Evolutionary conservation across 1,139 yeast species (phyloP).

Genomic region (Yamadazyma aaseri): DNA sequence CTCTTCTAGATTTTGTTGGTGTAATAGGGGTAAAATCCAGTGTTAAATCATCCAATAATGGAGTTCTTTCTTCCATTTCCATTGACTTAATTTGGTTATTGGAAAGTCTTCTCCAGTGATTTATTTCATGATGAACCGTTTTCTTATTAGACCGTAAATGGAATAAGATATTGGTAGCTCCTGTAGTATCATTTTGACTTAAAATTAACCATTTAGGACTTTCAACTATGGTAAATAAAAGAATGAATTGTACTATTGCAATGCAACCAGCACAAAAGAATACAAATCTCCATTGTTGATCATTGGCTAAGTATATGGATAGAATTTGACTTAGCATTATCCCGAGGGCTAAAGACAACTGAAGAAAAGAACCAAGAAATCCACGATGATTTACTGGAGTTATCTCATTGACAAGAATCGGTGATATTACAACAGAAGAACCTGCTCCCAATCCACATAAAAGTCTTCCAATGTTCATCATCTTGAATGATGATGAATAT

Average conservation of each 20-base stretch:
- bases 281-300: conserved; percentile 35
- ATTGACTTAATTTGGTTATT: conserved; percentile 3
- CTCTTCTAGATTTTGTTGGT: conserved; percentile 17
- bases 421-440: conserved; percentile 35
- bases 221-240: conserved; percentile 33
- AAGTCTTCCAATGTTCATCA: conserved; percentile 29
- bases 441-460: conserved; percentile 41
- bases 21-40: conserved; percentile 5
- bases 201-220: conserved; percentile 43
- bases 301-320: conserved; percentile 32
- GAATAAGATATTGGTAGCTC: conserved; percentile 29
- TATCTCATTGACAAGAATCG: conserved; percentile 37
- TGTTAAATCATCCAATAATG: conserved; percentile 14
- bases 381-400: conserved; percentile 41
- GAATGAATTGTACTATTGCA: conserved; percentile 28
- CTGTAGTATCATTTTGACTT: conserved; percentile 25
- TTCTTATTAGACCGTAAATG: conserved; percentile 28
- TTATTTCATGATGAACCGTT: conserved; percentile 33
- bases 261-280: conserved; percentile 27
- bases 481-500: conserved; percentile 18
- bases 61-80: conserved; percentile 11
- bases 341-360: conserved; percentile 37
- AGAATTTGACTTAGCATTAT: conserved; percentile 33
- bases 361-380: conserved; percentile 36
- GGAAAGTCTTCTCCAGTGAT: conserved; percentile 37